These are phyloP conservation scores for Aspergillus proliferans DNA, from an alignment of 2,329 filamentous ascomycete species.

Conservation along the genomic window DNA sequence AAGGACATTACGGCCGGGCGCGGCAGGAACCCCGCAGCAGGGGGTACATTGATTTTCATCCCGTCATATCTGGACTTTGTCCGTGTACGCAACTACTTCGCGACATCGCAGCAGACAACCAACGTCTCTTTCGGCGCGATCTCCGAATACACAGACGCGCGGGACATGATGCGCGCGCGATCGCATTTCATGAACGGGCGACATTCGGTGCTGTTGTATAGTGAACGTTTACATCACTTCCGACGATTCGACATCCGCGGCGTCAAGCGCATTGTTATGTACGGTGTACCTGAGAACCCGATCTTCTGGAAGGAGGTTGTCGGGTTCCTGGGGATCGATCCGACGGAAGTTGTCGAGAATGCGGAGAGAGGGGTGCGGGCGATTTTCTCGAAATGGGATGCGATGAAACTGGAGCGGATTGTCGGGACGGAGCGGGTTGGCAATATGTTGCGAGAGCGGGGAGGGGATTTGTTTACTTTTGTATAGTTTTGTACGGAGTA, in stretches of 20 bases:
- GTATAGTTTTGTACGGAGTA: slow-evolving; percentile 46
- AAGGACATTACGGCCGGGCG: slow-evolving; percentile 46
- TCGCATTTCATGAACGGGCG: slow-evolving; percentile 81
- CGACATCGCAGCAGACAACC: slow-evolving; percentile 55
- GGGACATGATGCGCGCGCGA: slow-evolving; percentile 74
- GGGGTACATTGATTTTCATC: slow-evolving; percentile 79
- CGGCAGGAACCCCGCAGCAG: slow-evolving; percentile 39
- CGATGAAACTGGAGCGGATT: slow-evolving; percentile 78
- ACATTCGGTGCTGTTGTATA: slow-evolving; percentile 80
- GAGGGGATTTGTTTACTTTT: slow-evolving; percentile 90
- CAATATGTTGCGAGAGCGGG: slow-evolving; percentile 75
- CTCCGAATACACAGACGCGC: slow-evolving; percentile 76
- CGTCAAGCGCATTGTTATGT: slow-evolving; percentile 79
- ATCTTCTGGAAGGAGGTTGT: slow-evolving; percentile 41
- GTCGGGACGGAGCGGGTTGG: slow-evolving; percentile 75
- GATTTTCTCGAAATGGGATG: slow-evolving; percentile 84
- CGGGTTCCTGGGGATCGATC: slow-evolving; percentile 35
- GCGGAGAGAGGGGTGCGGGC: slow-evolving; percentile 51
- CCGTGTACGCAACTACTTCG: slow-evolving; percentile 84
- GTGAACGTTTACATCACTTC: slow-evolving; percentile 95
- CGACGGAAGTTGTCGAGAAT: slow-evolving; percentile 49
- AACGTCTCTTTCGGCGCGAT: slow-evolving; percentile 71
- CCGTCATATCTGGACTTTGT: slow-evolving; percentile 95
- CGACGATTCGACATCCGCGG: slow-evolving; percentile 77
- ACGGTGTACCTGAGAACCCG: slow-evolving; percentile 83